Conservation (phyloP, 305 asterid species). For the Euphrasia arctica region DNA sequence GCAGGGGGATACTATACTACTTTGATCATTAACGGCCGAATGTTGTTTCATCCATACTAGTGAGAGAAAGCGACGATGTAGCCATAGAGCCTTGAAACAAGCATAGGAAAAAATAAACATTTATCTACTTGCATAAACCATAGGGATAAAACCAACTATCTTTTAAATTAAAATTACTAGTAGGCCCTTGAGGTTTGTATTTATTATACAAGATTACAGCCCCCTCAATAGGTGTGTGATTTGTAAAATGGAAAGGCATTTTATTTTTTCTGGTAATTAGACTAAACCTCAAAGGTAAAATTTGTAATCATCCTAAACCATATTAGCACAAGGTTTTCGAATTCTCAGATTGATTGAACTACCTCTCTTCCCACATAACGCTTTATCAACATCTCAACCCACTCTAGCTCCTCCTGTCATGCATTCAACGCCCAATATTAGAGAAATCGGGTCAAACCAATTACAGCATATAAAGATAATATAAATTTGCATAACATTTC, state of each 20-base stretch:
- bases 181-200: not conserved
- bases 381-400: conserved; percentile 62
- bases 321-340: not conserved
- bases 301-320: conserved; percentile 9
- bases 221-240: not conserved
- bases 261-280: not conserved
- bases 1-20: not conserved
- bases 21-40: conserved; percentile 30
- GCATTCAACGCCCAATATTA: conserved; percentile 29
- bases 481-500: no score
- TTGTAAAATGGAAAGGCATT: not conserved
- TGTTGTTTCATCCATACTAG: conserved; percentile 61
- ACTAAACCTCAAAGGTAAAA: not conserved
- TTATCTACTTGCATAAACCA: conserved; percentile 3
- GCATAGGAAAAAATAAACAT: not conserved
- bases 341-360: conserved; percentile 15
- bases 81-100: conserved; percentile 77
- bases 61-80: conserved; percentile 91
- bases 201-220: not conserved
- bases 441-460: conserved; percentile 18
- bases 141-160: not conserved
- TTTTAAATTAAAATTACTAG: not conserved
- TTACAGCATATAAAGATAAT: conserved; percentile 10
- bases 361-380: conserved; percentile 98
- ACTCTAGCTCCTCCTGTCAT: conserved; percentile 76